Conservation (phyloP, 371 early-diverging fungal genomes). For the Caulochytrium protostelioides region DNA sequence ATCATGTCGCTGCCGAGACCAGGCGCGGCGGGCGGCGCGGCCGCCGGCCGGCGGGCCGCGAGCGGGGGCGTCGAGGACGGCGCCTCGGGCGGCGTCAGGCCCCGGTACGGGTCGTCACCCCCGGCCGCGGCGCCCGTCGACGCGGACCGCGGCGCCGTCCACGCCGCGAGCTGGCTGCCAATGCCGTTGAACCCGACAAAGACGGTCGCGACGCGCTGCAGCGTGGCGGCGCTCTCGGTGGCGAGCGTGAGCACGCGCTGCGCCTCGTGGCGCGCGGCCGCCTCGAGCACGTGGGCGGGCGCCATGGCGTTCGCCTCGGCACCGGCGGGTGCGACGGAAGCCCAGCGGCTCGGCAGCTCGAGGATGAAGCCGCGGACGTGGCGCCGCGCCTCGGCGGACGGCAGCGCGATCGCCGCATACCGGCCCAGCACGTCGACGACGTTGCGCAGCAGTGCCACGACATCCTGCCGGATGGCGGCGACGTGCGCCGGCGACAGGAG, state of each 20-base stretch:
- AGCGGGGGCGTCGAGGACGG: no score
- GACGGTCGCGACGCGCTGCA: constrained; percentile 50
- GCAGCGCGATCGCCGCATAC: constrained; percentile 67
- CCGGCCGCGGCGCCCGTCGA: no score
- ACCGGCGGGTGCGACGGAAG: constrained; percentile 15
- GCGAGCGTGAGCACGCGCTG: constrained; percentile 49
- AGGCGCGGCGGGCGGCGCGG: no score
- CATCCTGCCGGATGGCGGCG: constrained; percentile 47
- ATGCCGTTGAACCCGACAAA: no score
- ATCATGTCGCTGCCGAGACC: no score
- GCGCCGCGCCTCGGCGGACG: constrained; percentile 58
- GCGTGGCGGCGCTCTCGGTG: constrained; percentile 58
- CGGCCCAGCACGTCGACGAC: constrained; percentile 69
- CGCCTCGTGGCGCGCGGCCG: constrained; percentile 28
- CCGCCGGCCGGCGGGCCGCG: no score
- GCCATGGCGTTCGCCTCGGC: constrained; percentile 11
- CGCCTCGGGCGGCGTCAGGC: no score
- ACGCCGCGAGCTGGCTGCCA: constrained; percentile 54
- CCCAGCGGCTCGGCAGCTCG: constrained; percentile 63
- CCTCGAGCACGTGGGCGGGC: constrained; percentile 26
- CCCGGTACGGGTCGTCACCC: no score
- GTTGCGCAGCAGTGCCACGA: constrained; percentile 60
- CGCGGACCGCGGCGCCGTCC: constrained; percentile 25
- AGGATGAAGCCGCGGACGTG: constrained; percentile 69
- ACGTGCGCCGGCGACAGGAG: no score